Evolutionary conservation across 2,329 filamentous ascomycete genomes (phyloP).

Genomic region (Diplodia seriata): DNA sequence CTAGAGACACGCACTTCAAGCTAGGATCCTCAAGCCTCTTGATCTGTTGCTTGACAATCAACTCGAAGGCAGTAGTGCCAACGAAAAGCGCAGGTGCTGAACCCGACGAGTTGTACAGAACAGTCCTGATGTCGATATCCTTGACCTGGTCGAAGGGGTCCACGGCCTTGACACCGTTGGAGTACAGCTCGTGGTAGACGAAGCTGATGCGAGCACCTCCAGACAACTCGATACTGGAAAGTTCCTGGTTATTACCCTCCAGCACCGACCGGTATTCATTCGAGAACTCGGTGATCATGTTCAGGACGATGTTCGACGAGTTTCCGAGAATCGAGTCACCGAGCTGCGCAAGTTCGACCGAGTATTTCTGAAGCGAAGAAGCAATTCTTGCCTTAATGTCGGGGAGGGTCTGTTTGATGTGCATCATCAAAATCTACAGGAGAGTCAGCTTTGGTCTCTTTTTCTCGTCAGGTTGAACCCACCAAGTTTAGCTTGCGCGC

Average conservation of each 20-base stretch:
- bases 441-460: constrained; percentile 38
- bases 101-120: constrained; percentile 98
- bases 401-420: constrained; percentile 98
- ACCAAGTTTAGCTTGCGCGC: constrained; percentile 93
- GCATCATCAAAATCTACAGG: constrained; percentile 92
- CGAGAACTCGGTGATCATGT: constrained; percentile 98
- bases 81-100: constrained; percentile 96
- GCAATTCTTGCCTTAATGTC: constrained; percentile 98
- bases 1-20: constrained; percentile 94
- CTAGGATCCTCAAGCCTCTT: constrained; percentile 95
- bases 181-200: constrained; percentile 98
- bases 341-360: constrained; percentile 77
- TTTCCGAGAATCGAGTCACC: constrained; percentile 96
- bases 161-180: constrained; percentile 95
- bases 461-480: constrained; percentile 36
- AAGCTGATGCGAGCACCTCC: constrained; percentile 98
- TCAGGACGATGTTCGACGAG: constrained; percentile 93
- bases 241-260: constrained; percentile 94
- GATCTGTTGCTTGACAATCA: constrained; percentile 99
- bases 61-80: constrained; percentile 95
- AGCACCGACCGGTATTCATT: constrained; percentile 97
- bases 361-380: constrained; percentile 93
- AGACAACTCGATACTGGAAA: constrained; percentile 92
- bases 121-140: constrained; percentile 95
- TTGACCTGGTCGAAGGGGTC: constrained; percentile 98